phyloP scores from a whole-genome alignment of 73 alveolate genomes.

The Paramecium sonneborni region DNA sequence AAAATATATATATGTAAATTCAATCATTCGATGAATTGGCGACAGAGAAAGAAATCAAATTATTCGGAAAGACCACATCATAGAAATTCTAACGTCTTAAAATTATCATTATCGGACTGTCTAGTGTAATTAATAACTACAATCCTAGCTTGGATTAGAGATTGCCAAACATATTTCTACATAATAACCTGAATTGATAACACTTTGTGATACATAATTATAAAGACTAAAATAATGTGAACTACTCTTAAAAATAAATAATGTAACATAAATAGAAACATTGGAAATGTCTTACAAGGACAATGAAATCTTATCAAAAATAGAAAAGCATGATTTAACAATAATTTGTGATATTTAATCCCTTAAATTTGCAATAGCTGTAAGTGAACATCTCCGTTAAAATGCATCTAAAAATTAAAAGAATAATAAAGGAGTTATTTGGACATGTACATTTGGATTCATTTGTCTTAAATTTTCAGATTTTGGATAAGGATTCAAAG shows the following conservation, averaged over 20 bases:
- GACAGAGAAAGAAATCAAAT: constrained; percentile 51
- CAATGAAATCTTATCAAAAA: neutral
- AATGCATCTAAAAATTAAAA: neutral
- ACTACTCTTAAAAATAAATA: neutral
- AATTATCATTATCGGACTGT: neutral
- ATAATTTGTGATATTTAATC: constrained; percentile 44
- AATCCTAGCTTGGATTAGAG: constrained; percentile 23
- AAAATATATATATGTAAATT: neutral
- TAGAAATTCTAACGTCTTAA: constrained; percentile 22
- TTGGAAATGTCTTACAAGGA: neutral
- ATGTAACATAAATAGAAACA: neutral
- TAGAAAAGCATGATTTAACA: constrained; percentile 21
- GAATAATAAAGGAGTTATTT: constrained; percentile 6
- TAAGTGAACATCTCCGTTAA: neutral
- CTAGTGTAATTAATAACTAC: neutral
- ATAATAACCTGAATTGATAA: neutral
- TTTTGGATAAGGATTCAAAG: constrained; percentile 8
- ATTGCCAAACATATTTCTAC: constrained; percentile 42
- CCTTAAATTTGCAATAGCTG: neutral
- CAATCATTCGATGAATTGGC: constrained; percentile 43
- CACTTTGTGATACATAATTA: constrained; percentile 1
- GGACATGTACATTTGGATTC: constrained; percentile 53
- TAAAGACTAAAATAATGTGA: neutral
- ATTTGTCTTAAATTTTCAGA: constrained; percentile 10
- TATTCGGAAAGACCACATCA: constrained; percentile 50